A percentile compares a stretch with the other conserved stretches of the same genome.
These are phyloP conservation scores for Chaetomium cochliodes DNA, from an alignment of 495 filamentous ascomycete genomes.

Conservation along the genomic window DNA sequence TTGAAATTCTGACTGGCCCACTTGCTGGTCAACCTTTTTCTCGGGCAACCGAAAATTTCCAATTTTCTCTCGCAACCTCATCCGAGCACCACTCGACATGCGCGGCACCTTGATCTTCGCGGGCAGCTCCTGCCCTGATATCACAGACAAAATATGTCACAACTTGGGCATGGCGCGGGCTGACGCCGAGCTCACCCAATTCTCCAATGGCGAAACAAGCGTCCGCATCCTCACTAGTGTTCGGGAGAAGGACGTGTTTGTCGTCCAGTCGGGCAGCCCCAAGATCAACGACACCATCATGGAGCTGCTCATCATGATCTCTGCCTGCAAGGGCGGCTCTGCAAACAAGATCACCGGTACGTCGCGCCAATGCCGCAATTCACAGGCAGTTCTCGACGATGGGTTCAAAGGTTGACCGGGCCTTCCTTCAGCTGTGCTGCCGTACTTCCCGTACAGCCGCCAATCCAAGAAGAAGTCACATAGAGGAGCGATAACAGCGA, in stretches of 20 bases:
- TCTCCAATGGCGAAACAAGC: slow-evolving; percentile 84
- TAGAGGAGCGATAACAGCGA: slow-evolving; percentile 90
- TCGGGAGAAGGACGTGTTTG: slow-evolving; percentile 97
- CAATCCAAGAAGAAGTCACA: slow-evolving; percentile 99
- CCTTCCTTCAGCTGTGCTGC: slow-evolving; percentile 73
- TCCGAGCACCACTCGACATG: slow-evolving; percentile 31
- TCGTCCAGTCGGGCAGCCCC: slow-evolving; percentile 93
- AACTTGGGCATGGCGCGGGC: slow-evolving; percentile 58
- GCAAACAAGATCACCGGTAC: slow-evolving; percentile 95
- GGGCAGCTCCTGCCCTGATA: slow-evolving; percentile 56
- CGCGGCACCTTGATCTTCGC: slow-evolving; percentile 58
- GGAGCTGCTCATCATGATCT: slow-evolving; percentile 98
- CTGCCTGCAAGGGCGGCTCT: slow-evolving; percentile 95
- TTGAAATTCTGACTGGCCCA: slow-evolving; percentile 13
- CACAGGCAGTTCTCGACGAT: not conserved
- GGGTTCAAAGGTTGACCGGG: slow-evolving; percentile 5
- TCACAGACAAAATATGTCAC: slow-evolving; percentile 58
- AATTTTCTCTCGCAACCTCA: slow-evolving; percentile 10
- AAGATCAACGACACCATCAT: slow-evolving; percentile 99
- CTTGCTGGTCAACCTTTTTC: slow-evolving; percentile 18
- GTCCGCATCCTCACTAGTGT: slow-evolving; percentile 92
- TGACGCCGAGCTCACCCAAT: slow-evolving; percentile 58
- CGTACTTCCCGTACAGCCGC: slow-evolving; percentile 97
- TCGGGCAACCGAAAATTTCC: not conserved
- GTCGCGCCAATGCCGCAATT: slow-evolving; percentile 28